Evolutionary conservation across 2,329 filamentous ascomycete genomes (phyloP).

Genomic region (Talaromyces sp.): DNA sequence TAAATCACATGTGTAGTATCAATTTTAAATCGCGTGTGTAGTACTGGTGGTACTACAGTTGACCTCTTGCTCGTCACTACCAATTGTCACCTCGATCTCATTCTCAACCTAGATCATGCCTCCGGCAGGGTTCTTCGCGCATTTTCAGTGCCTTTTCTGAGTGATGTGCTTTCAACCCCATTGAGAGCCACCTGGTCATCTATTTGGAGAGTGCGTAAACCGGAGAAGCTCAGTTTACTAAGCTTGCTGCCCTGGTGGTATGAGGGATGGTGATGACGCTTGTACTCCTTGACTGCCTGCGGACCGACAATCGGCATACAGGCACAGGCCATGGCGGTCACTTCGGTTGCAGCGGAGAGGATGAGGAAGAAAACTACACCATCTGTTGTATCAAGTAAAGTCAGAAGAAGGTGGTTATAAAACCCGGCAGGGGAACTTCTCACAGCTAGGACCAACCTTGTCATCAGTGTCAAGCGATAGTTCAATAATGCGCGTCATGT

Average conservation of each 20-base stretch:
- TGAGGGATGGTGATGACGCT: background rate
- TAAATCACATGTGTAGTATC: no score
- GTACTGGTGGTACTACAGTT: background rate
- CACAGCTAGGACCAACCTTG: background rate
- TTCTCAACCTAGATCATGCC: background rate
- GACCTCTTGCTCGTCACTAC: background rate
- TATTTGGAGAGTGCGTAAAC: background rate
- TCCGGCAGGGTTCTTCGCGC: background rate
- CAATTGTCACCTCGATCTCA: background rate
- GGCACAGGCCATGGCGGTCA: background rate
- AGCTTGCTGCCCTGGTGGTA: background rate
- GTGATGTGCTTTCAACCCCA: background rate
- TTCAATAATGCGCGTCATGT: background rate
- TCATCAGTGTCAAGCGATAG: background rate
- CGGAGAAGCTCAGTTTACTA: background rate
- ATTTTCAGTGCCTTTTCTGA: background rate
- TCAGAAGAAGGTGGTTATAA: background rate
- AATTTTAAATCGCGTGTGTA: background rate
- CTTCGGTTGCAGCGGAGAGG: background rate
- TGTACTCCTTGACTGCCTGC: constrained; percentile 1
- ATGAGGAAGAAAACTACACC: background rate
- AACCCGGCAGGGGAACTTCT: background rate
- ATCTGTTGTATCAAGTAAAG: background rate
- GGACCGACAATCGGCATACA: background rate
- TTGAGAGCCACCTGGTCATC: background rate